Conservation (phyloP, 371 early-diverging fungal genomes). For the Rhizopus delemar region DNA sequence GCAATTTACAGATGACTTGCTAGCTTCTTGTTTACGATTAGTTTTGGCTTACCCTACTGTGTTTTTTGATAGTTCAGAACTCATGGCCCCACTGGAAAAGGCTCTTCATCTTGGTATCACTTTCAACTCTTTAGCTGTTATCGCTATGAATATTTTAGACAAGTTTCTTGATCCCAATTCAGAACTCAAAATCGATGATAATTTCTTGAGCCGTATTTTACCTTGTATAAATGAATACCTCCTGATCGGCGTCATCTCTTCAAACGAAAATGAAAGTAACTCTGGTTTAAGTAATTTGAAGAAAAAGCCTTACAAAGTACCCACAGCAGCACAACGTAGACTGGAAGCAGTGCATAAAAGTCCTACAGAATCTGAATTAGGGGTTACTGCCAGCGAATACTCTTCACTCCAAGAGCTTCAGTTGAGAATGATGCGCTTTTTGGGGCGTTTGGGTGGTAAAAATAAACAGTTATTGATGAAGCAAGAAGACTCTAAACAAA, state of each 20-base stretch:
- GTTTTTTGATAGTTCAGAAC: conserved; percentile 52
- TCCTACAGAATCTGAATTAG: conserved; percentile 20
- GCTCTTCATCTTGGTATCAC: conserved; percentile 72
- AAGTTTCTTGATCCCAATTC: conserved; percentile 45
- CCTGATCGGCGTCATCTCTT: conserved; percentile 42
- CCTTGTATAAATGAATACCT: conserved; percentile 73
- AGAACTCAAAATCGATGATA: conserved; percentile 20
- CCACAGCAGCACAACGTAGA: conserved; percentile 20
- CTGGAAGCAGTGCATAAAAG: conserved; percentile 14
- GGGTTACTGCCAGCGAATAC: conserved; percentile 19
- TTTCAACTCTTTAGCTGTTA: conserved; percentile 63
- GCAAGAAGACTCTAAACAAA: conserved; percentile 1
- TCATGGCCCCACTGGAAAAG: conserved; percentile 59
- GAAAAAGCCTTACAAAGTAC: conserved; percentile 14
- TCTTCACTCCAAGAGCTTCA: conserved; percentile 51
- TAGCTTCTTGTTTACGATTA: conserved; percentile 67
- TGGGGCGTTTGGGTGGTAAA: conserved; percentile 69
- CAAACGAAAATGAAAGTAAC: conserved; percentile 3
- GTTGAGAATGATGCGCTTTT: conserved; percentile 60
- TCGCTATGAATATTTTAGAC: conserved; percentile 68
- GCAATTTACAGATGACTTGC: conserved; percentile 77
- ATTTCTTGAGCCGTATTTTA: conserved; percentile 41
- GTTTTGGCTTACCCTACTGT: conserved; percentile 65
- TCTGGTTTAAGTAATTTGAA: not conserved
- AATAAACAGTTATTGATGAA: conserved; percentile 55